phyloP scores from a whole-genome alignment of 2,329 filamentous ascomycete species.

The Paraphoma chrysanthemicola region DNA sequence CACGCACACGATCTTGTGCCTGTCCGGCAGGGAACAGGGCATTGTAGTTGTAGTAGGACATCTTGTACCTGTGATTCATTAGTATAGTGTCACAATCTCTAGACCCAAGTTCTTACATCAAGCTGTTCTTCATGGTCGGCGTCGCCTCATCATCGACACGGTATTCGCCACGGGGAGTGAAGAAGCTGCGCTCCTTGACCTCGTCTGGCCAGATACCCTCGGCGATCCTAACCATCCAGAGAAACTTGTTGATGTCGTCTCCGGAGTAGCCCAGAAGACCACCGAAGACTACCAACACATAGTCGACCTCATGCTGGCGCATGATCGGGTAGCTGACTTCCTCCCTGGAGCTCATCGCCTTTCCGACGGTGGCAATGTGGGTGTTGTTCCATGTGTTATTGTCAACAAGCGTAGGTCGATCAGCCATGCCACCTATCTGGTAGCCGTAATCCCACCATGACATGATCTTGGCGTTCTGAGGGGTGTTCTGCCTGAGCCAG shows the following conservation, averaged over 20 bases:
- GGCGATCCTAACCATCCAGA: slow-evolving; percentile 99
- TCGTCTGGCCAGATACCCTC: slow-evolving; percentile 99
- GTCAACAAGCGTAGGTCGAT: slow-evolving; percentile 94
- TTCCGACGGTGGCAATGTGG: slow-evolving; percentile 97
- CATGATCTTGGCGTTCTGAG: slow-evolving; percentile 96
- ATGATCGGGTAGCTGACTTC: slow-evolving; percentile 99
- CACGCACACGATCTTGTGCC: slow-evolving; percentile 87
- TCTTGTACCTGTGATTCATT: slow-evolving; percentile 83
- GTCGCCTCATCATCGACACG: slow-evolving; percentile 91
- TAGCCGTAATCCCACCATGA: slow-evolving; percentile 99
- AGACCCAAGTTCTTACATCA: slow-evolving; percentile 75
- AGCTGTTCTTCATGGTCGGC: slow-evolving; percentile 97
- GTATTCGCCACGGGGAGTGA: slow-evolving; percentile 93
- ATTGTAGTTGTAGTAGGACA: slow-evolving; percentile 99
- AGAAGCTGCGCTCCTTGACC: slow-evolving; percentile 95
- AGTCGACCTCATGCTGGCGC: slow-evolving; percentile 97
- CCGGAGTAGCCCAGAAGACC: slow-evolving; percentile 96
- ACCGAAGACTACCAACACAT: slow-evolving; percentile 96
- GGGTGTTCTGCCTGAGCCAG: slow-evolving; percentile 97
- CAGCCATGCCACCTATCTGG: slow-evolving; percentile 99
- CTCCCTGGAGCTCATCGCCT: slow-evolving; percentile 96
- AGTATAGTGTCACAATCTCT: slow-evolving; percentile 16
- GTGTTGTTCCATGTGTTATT: slow-evolving; percentile 99
- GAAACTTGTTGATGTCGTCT: slow-evolving; percentile 99
- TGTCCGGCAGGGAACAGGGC: slow-evolving; percentile 90